These are phyloP conservation scores for Euphorbia lathyris DNA, from an alignment of 345 rosid species.

Conservation along the genomic window DNA sequence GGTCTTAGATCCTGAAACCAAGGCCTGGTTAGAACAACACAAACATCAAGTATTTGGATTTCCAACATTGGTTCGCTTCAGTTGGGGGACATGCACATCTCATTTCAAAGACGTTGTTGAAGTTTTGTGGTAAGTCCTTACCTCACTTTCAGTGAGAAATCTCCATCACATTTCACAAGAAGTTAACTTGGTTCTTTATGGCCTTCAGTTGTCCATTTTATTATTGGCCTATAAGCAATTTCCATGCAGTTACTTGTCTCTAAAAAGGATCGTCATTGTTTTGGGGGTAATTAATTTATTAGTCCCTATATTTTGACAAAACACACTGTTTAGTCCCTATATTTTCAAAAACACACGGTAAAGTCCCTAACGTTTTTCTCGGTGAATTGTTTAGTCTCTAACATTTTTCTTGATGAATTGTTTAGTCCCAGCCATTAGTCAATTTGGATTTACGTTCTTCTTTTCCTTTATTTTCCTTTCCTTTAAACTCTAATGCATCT, in stretches of 20 bases:
- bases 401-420: no score
- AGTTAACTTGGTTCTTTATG: background rate
- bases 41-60: conserved; percentile 82
- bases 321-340: no score
- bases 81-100: conserved; percentile 92
- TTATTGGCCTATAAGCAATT: background rate
- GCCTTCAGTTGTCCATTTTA: background rate
- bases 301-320: no score
- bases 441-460: no score
- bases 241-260: background rate
- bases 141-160: conserved; percentile 10
- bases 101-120: conserved; percentile 58
- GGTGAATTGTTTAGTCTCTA: no score
- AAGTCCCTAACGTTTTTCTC: no score
- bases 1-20: conserved; percentile 78
- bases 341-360: no score
- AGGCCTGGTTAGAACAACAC: conserved; percentile 78
- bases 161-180: background rate
- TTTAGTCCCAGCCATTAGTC: no score
- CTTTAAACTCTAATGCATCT: no score
- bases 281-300: no score
- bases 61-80: conserved; percentile 85
- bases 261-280: background rate
- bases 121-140: conserved; percentile 63
- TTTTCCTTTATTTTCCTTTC: no score